phyloP scores from a whole-genome alignment of 2,329 filamentous ascomycete genomes.

The Aureobasidium musti region DNA sequence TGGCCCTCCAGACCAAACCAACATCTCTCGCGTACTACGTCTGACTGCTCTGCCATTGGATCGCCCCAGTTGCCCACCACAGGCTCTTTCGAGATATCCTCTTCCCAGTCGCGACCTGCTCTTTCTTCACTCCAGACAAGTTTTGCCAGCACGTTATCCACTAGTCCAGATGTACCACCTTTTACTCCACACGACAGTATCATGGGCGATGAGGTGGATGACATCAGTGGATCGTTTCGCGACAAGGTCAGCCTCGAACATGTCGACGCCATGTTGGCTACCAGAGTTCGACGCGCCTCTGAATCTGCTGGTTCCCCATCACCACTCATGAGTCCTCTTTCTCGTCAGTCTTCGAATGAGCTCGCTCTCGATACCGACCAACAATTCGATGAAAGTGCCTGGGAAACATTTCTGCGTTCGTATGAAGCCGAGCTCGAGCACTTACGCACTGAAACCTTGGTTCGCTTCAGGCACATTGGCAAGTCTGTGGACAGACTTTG shows the following conservation, averaged over 20 bases:
- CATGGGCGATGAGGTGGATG: conserved; percentile 32
- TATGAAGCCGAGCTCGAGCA: conserved; percentile 41
- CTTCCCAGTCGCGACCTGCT: background rate
- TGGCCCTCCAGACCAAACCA: conserved; percentile 36
- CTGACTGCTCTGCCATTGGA: conserved; percentile 13
- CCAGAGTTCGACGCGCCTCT: conserved; percentile 6
- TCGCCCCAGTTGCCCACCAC: background rate
- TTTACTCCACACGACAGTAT: conserved; percentile 39
- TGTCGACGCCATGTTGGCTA: conserved; percentile 33
- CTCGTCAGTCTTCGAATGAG: conserved; percentile 12
- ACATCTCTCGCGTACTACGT: conserved; percentile 28
- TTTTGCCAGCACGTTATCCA: background rate
- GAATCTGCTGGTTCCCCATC: conserved; percentile 9
- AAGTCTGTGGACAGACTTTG: conserved; percentile 37
- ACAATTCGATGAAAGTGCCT: conserved; percentile 38
- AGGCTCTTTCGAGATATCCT: background rate
- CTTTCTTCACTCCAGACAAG: background rate
- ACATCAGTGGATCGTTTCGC: conserved; percentile 30
- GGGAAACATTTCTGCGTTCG: conserved; percentile 38
- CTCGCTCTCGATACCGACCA: background rate
- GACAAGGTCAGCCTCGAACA: conserved; percentile 32
- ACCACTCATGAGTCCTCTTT: conserved; percentile 7
- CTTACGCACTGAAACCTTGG: conserved; percentile 45
- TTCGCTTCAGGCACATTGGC: conserved; percentile 47
- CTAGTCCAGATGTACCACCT: conserved; percentile 37